Evolutionary conservation across 768 basidiomycete genomes (phyloP).

Genomic region (Podaxis carcinomalis): DNA sequence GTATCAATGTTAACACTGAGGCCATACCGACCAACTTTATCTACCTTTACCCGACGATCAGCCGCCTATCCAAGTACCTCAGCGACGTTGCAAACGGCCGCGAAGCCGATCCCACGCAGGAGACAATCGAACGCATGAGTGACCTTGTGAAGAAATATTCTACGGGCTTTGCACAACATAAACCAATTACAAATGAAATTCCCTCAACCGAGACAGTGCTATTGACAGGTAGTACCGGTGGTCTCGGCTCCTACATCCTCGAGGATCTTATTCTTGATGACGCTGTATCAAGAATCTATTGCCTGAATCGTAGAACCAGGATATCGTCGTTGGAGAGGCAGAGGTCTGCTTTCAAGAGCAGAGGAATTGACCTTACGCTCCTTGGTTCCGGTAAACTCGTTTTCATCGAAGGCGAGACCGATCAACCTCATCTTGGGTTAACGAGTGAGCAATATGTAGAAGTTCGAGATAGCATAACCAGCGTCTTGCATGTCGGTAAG

Average conservation of each 20-base stretch:
- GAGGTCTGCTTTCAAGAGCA: constrained; percentile 15
- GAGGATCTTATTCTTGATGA: constrained; percentile 22
- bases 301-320: constrained; percentile 25
- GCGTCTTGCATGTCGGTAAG: constrained; percentile 34
- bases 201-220: constrained; percentile 22
- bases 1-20: neutral
- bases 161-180: constrained; percentile 10
- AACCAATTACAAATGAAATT: neutral
- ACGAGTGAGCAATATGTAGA: constrained; percentile 20
- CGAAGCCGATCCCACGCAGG: neutral
- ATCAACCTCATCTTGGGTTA: constrained; percentile 25
- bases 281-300: constrained; percentile 26
- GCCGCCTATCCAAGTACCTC: constrained; percentile 13
- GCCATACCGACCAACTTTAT: constrained; percentile 16
- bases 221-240: constrained; percentile 33
- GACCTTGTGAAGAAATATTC: constrained; percentile 23
- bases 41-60: constrained; percentile 17
- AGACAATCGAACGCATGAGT: constrained; percentile 16
- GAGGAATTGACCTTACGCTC: constrained; percentile 23
- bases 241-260: constrained; percentile 29
- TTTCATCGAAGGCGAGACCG: constrained; percentile 32
- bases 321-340: constrained; percentile 17
- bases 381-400: constrained; percentile 28
- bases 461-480: constrained; percentile 26
- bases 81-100: neutral